Base-by-base conservation (phyloP, 1,139 yeast species). In the Yamadazyma diospyri region DNA sequence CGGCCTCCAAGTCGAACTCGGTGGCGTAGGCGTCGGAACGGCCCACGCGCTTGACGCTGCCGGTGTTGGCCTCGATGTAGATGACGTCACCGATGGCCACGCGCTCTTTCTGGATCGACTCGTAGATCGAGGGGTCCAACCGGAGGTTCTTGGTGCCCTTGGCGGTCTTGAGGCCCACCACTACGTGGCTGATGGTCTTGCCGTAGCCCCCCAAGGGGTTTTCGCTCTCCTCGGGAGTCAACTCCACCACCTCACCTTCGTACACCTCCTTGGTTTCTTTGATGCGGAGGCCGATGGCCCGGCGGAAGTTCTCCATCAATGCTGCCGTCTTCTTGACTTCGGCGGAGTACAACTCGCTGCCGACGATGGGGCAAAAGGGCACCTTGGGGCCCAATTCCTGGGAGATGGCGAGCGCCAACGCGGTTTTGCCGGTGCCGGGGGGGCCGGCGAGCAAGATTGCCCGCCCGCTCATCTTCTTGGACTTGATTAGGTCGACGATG, bases 321-420 rank as follows among this genome's bases (percentile, higher is more conserved):
- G 95, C 92, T 51, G 94, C 96, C 0, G 98, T 94, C 64, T 94
- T 94, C 61, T 92, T 92, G 34, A 94, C 96, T 59, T 92, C 99
- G 4, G 95, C 95, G n/a, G 95, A 84, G 57, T 81, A 92, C 45
- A 92, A 69, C 59, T 92, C 98, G 35, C 89, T 78, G 16, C 98
- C 99, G 20, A 94, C 98, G 51, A 92, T 82, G 5, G 98, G 98
- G 55, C 97, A 89, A 55, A 92, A 92, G 30, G 99, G 99, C 34
- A 92, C 98, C 53, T 92, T 92, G 27, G 98, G 97, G 1, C 99
- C 99, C 48, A 92, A 70, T 57, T 92, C 98, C 57, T 92, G 98
- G 2, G 97, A 86, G 37, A 94, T 81, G 1, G 97, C 98, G 38
- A 94, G 66, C 0, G 98, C 97, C 52, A 92, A 70, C 0, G 98